Conservation (phyloP, 257 asterid species). For the Parsonsia alboflavescens region DNA sequence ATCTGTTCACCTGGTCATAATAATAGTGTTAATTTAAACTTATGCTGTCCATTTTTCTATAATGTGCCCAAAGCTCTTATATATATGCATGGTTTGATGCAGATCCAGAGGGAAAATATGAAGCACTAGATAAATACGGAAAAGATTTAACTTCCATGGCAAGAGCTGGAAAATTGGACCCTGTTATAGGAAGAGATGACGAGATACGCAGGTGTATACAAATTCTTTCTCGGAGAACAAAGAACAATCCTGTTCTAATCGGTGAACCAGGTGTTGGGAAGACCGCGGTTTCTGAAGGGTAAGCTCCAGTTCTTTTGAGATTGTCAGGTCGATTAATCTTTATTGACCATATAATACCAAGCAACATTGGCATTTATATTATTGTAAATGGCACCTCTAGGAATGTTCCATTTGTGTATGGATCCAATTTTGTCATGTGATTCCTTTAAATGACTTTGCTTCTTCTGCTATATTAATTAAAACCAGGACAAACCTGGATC, state of each 20-base stretch:
- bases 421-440: neutral
- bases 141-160: slow-evolving; percentile 98
- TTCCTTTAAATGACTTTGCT: neutral
- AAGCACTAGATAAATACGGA: slow-evolving; percentile 86
- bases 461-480: neutral
- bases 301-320: slow-evolving; percentile 15
- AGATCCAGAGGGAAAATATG: slow-evolving; percentile 97
- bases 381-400: neutral
- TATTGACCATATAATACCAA: neutral
- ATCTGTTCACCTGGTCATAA: neutral
- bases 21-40: neutral
- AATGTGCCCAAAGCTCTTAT: slow-evolving; percentile 4
- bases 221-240: slow-evolving; percentile 93
- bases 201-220: slow-evolving; percentile 98
- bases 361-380: neutral
- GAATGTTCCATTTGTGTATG: neutral
- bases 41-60: neutral
- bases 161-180: slow-evolving; percentile 91
- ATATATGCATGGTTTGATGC: slow-evolving; percentile 18
- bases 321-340: neutral
- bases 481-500: neutral
- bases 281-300: slow-evolving; percentile 99
- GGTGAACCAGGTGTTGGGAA: slow-evolving; percentile 99
- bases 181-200: slow-evolving; percentile 97
- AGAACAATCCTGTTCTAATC: slow-evolving; percentile 89